These are phyloP conservation scores for Gaeumannomyces sp. DNA, from an alignment of 2,329 filamentous ascomycete genomes.

Conservation along the genomic window DNA sequence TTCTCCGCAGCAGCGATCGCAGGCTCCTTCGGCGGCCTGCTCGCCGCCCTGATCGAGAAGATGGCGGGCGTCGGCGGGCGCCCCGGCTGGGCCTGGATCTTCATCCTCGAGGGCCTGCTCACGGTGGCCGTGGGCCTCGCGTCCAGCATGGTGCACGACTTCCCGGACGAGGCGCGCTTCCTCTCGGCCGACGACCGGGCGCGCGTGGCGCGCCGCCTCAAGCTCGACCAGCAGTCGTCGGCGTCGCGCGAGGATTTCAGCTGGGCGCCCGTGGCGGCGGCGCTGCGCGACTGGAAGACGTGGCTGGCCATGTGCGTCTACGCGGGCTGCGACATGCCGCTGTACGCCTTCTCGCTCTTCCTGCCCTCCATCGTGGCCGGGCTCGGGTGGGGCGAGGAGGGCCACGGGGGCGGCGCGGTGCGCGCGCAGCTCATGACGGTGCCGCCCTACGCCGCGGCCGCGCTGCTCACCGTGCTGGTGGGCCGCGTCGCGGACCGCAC, in stretches of 20 bases:
- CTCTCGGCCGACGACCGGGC: slow-evolving; percentile 59
- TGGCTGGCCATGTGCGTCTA: slow-evolving; percentile 41
- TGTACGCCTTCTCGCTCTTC: slow-evolving; percentile 50
- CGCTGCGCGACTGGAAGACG: slow-evolving; percentile 74
- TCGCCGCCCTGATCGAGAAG: slow-evolving; percentile 61
- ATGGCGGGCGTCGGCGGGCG: slow-evolving; percentile 55
- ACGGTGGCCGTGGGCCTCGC: slow-evolving; percentile 59
- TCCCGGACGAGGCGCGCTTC: slow-evolving; percentile 67
- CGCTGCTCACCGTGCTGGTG: slow-evolving; percentile 59
- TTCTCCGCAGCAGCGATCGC: slow-evolving; percentile 74
- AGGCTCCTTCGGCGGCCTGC: slow-evolving; percentile 65
- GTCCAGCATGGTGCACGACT: slow-evolving; percentile 71
- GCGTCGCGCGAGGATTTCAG: slow-evolving; percentile 65
- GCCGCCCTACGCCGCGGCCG: slow-evolving; percentile 68
- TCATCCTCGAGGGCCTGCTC: slow-evolving; percentile 60
- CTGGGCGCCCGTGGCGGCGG: slow-evolving; percentile 62
- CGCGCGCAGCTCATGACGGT: slow-evolving; percentile 67
- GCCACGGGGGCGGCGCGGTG: slow-evolving; percentile 37
- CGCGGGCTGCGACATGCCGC: slow-evolving; percentile 40
- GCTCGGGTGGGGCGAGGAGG: slow-evolving; percentile 28
- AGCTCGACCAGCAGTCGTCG: slow-evolving; percentile 60
- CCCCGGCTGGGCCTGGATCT: slow-evolving; percentile 55
- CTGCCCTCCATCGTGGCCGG: slow-evolving; percentile 49
- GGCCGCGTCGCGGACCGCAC: slow-evolving; percentile 75
- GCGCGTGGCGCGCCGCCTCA: slow-evolving; percentile 62